Conservation (phyloP, 2,329 filamentous ascomycete genomes). For the Fusarium illudens region DNA sequence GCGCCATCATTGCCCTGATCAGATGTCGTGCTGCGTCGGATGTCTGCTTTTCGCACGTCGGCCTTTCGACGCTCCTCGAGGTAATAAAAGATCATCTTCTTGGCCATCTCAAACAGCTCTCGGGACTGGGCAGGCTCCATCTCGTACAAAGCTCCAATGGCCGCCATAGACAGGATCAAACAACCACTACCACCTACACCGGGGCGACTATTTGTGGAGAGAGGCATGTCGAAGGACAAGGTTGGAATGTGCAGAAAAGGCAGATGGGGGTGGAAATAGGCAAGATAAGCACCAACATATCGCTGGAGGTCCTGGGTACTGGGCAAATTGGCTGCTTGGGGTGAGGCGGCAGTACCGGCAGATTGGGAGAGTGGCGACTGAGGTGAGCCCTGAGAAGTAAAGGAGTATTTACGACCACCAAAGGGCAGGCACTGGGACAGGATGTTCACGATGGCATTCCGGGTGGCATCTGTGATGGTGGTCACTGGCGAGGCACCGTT, state of each 20-base stretch:
- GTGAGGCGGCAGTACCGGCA: conserved; percentile 58
- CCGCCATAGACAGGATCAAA: conserved; percentile 82
- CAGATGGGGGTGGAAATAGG: conserved; percentile 91
- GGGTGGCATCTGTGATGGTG: conserved; percentile 71
- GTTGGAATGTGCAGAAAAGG: conserved; percentile 95
- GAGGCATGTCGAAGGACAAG: conserved; percentile 84
- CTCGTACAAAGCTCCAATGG: conserved; percentile 86
- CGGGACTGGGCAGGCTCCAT: conserved; percentile 80
- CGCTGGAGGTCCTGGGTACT: conserved; percentile 87
- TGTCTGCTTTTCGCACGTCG: conserved; percentile 74
- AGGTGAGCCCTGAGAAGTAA: conserved; percentile 63
- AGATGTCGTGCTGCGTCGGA: conserved; percentile 60
- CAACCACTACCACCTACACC: conserved; percentile 83
- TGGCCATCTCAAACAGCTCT: conserved; percentile 89
- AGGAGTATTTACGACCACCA: conserved; percentile 71
- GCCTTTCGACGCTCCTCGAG: conserved; percentile 90
- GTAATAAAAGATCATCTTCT: conserved; percentile 94
- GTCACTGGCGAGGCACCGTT: conserved; percentile 66
- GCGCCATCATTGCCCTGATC: conserved; percentile 66
- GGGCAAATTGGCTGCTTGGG: conserved; percentile 70
- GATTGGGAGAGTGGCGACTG: conserved; percentile 61
- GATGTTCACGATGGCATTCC: conserved; percentile 67
- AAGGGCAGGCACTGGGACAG: conserved; percentile 65
- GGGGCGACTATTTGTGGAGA: conserved; percentile 69
- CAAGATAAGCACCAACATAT: conserved; percentile 89